These are phyloP conservation scores for Tricholoma flavovirens DNA, from an alignment of 768 basidiomycete species.

Conservation along the genomic window DNA sequence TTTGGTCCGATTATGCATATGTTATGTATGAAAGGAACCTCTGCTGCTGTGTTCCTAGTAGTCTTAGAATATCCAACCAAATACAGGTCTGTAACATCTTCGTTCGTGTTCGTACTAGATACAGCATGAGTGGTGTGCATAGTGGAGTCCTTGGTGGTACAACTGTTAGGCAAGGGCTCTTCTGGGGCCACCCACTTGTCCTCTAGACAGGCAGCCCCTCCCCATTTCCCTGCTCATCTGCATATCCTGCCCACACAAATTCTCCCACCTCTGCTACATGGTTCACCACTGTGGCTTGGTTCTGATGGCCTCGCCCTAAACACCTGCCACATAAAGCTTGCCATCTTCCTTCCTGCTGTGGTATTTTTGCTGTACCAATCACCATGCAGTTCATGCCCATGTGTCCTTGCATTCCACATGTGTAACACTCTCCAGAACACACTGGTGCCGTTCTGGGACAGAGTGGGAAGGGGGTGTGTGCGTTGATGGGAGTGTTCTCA, in stretches of 20 bases:
- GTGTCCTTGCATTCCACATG: too few relatives aligned
- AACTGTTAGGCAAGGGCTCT: neutral
- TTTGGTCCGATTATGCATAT: constrained; percentile 11
- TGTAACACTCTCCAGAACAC: too few relatives aligned
- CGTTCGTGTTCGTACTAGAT: neutral
- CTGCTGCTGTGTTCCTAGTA: neutral
- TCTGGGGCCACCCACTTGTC: neutral
- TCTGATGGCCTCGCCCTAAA: neutral
- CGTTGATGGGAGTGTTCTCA: neutral
- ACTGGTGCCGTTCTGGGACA: neutral
- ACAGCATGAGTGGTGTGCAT: neutral
- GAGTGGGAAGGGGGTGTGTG: neutral
- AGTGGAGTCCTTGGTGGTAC: neutral
- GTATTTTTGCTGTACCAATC: neutral
- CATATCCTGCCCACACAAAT: neutral
- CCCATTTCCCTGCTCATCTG: neutral
- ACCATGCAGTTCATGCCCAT: neutral
- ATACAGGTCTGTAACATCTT: neutral
- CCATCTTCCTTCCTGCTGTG: neutral
- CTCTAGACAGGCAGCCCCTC: neutral
- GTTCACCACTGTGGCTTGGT: neutral
- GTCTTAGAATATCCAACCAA: neutral
- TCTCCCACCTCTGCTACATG: neutral
- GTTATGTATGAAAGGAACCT: constrained; percentile 19
- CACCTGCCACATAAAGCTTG: neutral